Conservation (phyloP, 169 alveolate species). For the Eimeria tenella region DNA sequence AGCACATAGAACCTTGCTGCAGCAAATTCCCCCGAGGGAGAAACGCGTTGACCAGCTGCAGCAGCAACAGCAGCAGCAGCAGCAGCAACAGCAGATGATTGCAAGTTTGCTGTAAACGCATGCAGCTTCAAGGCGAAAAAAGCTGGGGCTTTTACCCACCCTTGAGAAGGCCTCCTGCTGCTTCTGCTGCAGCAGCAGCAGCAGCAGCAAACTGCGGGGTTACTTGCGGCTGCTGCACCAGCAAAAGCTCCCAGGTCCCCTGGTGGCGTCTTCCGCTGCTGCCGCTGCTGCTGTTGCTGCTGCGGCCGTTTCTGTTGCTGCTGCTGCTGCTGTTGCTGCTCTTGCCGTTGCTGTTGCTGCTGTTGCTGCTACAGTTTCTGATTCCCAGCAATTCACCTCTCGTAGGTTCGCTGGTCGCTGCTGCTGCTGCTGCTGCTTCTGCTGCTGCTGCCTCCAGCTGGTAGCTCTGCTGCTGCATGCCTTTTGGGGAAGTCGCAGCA, state of each 20-base stretch:
- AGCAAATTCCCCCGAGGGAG: constrained; percentile 2
- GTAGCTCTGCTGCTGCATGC: too few relatives aligned
- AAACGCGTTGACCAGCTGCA: constrained; percentile 21
- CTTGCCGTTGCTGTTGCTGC: too few relatives aligned
- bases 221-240: constrained; percentile 27
- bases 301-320: neutral
- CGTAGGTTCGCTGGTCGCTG: too few relatives aligned
- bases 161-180: neutral
- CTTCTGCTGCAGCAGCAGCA: constrained; percentile 7
- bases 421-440: neutral
- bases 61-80: constrained; percentile 43
- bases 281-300: neutral
- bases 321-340: too few relatives aligned
- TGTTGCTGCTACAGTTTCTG: too few relatives aligned
- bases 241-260: constrained; percentile 11
- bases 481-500: too few relatives aligned
- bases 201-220: constrained; percentile 3
- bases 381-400: too few relatives aligned
- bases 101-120: too few relatives aligned
- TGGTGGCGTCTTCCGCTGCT: neutral
- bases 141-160: neutral
- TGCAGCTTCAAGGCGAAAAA: neutral
- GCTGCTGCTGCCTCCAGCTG: neutral
- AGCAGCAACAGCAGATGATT: neutral
- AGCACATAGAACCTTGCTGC: neutral